Base-by-base conservation (phyloP, 2,329 filamentous ascomycete genomes). In the Exophiala alcalophila region DNA sequence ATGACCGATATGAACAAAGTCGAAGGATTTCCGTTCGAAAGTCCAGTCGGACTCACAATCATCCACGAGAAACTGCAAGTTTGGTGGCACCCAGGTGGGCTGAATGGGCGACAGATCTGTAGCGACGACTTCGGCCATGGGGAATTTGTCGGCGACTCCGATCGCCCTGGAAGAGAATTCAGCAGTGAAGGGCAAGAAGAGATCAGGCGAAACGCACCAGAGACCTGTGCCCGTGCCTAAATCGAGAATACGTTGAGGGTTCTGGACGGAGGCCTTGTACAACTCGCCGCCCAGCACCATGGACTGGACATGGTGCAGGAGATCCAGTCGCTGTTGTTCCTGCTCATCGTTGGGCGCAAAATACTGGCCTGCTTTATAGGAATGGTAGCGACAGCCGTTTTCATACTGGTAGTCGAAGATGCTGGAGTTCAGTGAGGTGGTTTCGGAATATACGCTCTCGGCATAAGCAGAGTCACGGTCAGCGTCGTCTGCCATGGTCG, bases 141-240 rank as follows among this genome's bases (percentile, higher is more conserved):
- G 58, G 19, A 54, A 59, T 19, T 47, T 39, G 44, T 61, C 59
- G 24, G 57, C 59, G 19, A 53, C 28, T 19, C 59, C 57, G 26
- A 60, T 59, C 2, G 58, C 57, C 58, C 58, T 59, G 24, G 15
- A 61, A 39, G 36, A 61, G 55, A n/a, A 62, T 38, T 24, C 61
- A 59, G n/a, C 55, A 43, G 18, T 55, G 27, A 19, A 43, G 29
- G 14, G 18, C 9, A 21, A 15, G 19, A 37, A 12, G 49, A 48
- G 18, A 53, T 52, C 4, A 63, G 55, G 18, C 51, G 12, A 32
- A 19, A 5, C 48, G 8, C 55, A 40, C 81, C 81, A 85, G 61
- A 78, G 78, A 2, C 80, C 79, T 1, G 77, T 79, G 10, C 80
- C 80, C 5, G 75, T 80, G 29, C 77, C 76, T 9, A 81, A 65